These are phyloP conservation scores for Tetrahymena malaccensis DNA, from an alignment of 73 alveolate species.

Conservation along the genomic window DNA sequence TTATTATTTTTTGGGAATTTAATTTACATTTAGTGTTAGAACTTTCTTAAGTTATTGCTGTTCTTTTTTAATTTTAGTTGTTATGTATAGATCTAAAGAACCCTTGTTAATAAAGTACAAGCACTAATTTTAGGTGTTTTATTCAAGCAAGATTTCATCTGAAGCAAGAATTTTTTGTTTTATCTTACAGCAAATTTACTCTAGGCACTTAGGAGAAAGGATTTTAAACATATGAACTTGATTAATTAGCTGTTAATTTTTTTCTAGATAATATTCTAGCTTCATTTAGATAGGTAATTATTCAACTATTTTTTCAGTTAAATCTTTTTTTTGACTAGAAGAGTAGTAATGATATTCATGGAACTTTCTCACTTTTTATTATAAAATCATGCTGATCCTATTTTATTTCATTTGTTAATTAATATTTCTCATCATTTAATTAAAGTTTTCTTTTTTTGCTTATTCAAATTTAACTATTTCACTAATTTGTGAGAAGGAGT, in stretches of 20 bases:
- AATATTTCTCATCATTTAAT: neutral
- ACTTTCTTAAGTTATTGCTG: neutral
- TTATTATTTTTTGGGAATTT: neutral
- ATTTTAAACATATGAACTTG: neutral
- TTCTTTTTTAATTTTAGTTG: neutral
- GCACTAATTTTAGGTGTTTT: neutral
- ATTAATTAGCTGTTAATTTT: neutral
- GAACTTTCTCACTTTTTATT: neutral
- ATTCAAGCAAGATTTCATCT: neutral
- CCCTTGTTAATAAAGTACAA: neutral
- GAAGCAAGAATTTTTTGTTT: neutral
- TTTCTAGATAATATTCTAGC: neutral
- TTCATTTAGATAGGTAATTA: neutral
- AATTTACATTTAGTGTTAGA: neutral
- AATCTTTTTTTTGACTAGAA: neutral
- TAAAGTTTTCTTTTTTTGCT: neutral
- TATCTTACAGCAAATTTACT: neutral
- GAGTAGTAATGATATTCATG: neutral
- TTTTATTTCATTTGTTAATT: neutral
- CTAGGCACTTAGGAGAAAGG: neutral
- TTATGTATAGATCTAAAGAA: neutral
- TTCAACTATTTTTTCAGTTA: neutral
- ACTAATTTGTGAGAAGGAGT: neutral
- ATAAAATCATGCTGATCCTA: neutral
- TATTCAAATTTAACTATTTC: neutral